These are phyloP conservation scores for Phalaenopsis equestris DNA, from an alignment of 106 monocot species.

Conservation along the genomic window DNA sequence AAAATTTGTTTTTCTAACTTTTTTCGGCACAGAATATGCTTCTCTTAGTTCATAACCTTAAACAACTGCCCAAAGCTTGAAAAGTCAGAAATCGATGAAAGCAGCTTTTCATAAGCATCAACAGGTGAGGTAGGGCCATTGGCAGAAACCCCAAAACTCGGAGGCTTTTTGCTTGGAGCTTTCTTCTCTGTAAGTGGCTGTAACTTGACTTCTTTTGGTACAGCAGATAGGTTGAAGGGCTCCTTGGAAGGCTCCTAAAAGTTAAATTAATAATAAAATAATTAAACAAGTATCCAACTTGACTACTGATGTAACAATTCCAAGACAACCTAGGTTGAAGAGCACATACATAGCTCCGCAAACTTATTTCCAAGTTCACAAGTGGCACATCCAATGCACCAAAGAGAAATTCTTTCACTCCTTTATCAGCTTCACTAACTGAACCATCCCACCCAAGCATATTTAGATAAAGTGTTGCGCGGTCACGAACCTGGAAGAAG, in stretches of 20 bases:
- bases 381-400: constrained; percentile 82
- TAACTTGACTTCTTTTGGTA: constrained; percentile 69
- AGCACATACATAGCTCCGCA: constrained; percentile 74
- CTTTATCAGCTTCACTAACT: constrained; percentile 44
- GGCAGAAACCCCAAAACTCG: constrained; percentile 47
- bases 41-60: constrained; percentile 44
- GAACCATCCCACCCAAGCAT: constrained; percentile 44
- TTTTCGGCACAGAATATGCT: background rate
- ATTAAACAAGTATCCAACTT: background rate
- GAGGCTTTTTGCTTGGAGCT: constrained; percentile 61
- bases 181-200: constrained; percentile 94
- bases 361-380: constrained; percentile 72
- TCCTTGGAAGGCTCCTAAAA: constrained; percentile 69
- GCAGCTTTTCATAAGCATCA: constrained; percentile 85
- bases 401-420: constrained; percentile 91
- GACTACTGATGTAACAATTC: background rate
- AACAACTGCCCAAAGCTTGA: constrained; percentile 79
- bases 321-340: background rate
- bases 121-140: constrained; percentile 46
- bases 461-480: constrained; percentile 91
- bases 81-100: constrained; percentile 84
- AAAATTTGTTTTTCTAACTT: background rate
- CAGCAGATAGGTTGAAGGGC: constrained; percentile 77
- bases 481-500: constrained; percentile 76
- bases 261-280: background rate